These are phyloP conservation scores for Oxytropis ochrocephala DNA, from an alignment of 306 rosid species.

Conservation along the genomic window DNA sequence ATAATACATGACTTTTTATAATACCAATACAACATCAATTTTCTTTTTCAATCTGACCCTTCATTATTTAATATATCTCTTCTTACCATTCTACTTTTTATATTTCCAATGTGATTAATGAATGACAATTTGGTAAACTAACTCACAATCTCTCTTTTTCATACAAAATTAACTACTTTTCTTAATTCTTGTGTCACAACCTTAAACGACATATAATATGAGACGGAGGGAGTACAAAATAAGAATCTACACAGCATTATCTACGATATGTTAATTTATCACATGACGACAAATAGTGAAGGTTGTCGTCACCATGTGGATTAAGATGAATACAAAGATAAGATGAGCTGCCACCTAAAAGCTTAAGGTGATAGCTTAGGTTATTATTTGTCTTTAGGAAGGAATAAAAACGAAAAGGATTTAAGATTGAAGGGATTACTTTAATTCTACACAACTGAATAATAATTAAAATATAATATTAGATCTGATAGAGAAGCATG, in stretches of 20 bases:
- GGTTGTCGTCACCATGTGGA: constrained; percentile 25
- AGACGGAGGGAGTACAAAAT: too few species aligned
- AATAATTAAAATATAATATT: not conserved
- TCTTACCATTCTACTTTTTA: too few species aligned
- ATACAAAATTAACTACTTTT: too few species aligned
- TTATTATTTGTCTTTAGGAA: constrained; percentile 15
- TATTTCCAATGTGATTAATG: too few species aligned
- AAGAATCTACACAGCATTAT: not conserved
- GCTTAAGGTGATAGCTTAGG: constrained; percentile 8
- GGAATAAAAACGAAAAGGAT: constrained; percentile 11
- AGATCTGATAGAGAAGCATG: constrained; percentile 23
- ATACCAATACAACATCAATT: too few species aligned
- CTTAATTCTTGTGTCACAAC: too few species aligned
- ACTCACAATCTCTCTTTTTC: too few species aligned
- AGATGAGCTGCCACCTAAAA: constrained; percentile 32
- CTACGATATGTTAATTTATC: constrained; percentile 13
- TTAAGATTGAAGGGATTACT: constrained; percentile 15
- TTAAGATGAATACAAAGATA: constrained; percentile 24
- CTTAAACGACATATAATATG: too few species aligned
- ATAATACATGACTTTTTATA: too few species aligned
- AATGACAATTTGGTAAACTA: too few species aligned
- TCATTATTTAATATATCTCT: too few species aligned
- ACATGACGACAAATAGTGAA: constrained; percentile 27
- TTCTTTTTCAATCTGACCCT: too few species aligned
- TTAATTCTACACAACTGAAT: constrained; percentile 31